Percentiles rank a stretch among this genome's conserved stretches.
Evolutionary conservation across 129 eudicot genomes (phyloP).

Genomic region (Apium graveolens): DNA sequence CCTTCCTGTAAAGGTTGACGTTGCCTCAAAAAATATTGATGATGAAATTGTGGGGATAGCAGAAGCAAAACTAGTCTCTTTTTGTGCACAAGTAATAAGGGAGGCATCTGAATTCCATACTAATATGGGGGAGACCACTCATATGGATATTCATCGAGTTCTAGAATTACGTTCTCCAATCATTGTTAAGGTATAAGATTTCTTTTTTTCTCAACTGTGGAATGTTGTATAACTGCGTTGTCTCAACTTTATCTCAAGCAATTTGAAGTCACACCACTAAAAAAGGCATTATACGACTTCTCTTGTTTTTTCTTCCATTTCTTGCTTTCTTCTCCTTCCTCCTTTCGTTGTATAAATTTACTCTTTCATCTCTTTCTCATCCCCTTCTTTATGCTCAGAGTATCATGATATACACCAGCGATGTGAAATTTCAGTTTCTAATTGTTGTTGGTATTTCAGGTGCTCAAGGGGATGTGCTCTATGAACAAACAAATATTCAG

Average conservation of each 20-base stretch:
- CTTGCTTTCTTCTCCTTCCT: background rate
- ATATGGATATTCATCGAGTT: slow-evolving; percentile 92
- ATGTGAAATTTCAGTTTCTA: background rate
- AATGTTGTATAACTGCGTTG: background rate
- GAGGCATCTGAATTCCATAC: slow-evolving; percentile 97
- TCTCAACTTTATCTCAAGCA: no score
- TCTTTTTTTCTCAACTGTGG: background rate
- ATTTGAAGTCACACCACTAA: no score
- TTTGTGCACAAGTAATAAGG: slow-evolving; percentile 79
- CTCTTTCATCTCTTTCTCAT: background rate
- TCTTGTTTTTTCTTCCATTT: no score
- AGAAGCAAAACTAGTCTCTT: slow-evolving; percentile 81
- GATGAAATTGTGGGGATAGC: slow-evolving; percentile 51
- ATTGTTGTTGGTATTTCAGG: slow-evolving; percentile 39
- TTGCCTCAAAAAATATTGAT: slow-evolving; percentile 22
- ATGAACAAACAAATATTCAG: slow-evolving; percentile 80
- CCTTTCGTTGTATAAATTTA: background rate
- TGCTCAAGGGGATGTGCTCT: slow-evolving; percentile 78
- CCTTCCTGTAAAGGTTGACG: slow-evolving; percentile 29
- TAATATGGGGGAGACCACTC: slow-evolving; percentile 57
- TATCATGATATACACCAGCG: background rate
- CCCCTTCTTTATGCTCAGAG: background rate
- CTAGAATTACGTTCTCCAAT: slow-evolving; percentile 92
- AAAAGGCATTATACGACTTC: background rate
- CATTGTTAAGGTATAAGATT: slow-evolving; percentile 61